Base-by-base conservation (phyloP, 2,329 filamentous ascomycete species). In the Claviceps citrina region DNA sequence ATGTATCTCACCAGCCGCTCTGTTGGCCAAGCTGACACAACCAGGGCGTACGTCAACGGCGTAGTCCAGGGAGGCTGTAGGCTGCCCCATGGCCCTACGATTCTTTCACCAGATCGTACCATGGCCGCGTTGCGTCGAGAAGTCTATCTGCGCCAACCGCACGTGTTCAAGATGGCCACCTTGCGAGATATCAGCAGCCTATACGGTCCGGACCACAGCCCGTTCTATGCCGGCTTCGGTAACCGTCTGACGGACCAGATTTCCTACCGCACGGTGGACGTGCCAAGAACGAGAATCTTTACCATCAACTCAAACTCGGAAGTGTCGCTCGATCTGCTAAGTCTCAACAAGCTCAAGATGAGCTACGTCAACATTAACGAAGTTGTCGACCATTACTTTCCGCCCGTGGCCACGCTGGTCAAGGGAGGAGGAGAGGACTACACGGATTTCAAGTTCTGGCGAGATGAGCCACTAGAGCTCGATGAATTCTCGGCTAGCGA, bases 151-250 rank as follows among this genome's bases (percentile, higher is more conserved):
- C 77, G 91, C 39, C 96, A 98, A 58, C 93, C 91, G 0, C 87
- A 98, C 55, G 85, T 98, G 7, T 98, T 98, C 74, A 98, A 98
- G 63, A 98, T 98, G 93, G 86, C 91, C 2, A 98, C 91, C 46
- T 65, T 98, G 16, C 78, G 91, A 31, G 91, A 98, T 57, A 96
- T 98, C 50, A 78, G 87, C 55, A 84, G 80, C 43, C 70, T 98
- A 0, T 98, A 95, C 54, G 79, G 77, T 3, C 69, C 75, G 0
- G 76, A 81, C 20, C 68, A 75, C 31, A 85, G 79, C 15, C 89
- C 91, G 0, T 98, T 98, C 55, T 96, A 94, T 53, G 93, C 93
- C 9, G 91, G 91, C 0, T 98, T 96, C 54, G 91, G 93, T 43
- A 98, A 98, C 58, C 78, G 91, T 41, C 71, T 98, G 42, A 98